Conservation (phyloP, 78 protist genomes). For the Creolimax fragrantissima region DNA sequence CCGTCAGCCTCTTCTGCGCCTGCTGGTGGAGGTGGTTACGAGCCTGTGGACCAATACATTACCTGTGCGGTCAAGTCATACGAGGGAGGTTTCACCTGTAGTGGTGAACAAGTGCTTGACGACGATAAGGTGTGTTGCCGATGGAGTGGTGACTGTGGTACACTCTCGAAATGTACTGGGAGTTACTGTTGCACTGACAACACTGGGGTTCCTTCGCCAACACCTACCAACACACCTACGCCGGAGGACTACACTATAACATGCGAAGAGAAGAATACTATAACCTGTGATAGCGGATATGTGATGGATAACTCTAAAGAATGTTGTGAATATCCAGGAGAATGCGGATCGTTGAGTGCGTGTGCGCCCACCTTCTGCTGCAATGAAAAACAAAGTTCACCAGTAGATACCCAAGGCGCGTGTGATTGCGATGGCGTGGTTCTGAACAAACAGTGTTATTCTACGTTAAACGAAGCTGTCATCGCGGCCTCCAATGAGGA, state of each 20-base stretch:
- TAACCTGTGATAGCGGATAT: not conserved
- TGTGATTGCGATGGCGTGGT: constrained; percentile 1
- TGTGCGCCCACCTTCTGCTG: not conserved
- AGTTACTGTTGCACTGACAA: not conserved
- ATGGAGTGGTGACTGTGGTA: not conserved
- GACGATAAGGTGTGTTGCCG: not conserved
- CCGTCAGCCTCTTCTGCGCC: too few relatives aligned
- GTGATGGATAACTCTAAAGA: not conserved
- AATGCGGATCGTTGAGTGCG: not conserved
- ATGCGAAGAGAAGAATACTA: not conserved
- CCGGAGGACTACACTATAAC: not conserved
- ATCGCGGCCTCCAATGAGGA: not conserved
- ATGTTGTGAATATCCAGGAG: not conserved
- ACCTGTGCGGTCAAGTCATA: too few relatives aligned
- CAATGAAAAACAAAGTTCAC: not conserved
- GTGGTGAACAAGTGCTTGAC: not conserved
- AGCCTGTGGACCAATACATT: too few relatives aligned
- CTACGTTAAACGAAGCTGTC: not conserved
- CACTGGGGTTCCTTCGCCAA: not conserved
- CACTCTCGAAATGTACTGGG: not conserved
- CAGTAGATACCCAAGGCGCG: not conserved
- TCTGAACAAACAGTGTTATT: not conserved
- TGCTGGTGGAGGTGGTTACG: too few relatives aligned
- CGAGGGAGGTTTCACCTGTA: too few relatives aligned
- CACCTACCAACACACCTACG: too few relatives aligned